Evolutionary conservation across 1,284 basidiomycete species (phyloP).

Genomic region (Microstroma glucosiphilum): DNA sequence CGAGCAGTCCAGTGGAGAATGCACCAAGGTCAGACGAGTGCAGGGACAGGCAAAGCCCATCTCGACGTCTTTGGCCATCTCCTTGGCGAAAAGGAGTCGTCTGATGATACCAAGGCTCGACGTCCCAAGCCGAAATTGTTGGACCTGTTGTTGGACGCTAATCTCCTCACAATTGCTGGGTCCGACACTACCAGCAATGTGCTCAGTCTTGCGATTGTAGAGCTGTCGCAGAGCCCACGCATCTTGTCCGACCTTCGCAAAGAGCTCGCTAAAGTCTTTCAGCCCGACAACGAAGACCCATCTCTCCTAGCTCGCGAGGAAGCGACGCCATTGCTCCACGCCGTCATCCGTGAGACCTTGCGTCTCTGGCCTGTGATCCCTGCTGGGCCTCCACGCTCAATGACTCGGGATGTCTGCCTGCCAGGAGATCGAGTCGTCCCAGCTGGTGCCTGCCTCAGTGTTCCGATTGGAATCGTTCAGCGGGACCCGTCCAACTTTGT

Average conservation of each 20-base stretch:
- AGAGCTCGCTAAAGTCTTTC: conserved; percentile 3
- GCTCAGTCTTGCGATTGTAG: conserved; percentile 18
- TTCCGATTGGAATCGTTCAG: conserved; percentile 9
- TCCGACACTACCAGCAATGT: conserved; percentile 24
- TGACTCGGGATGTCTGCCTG: conserved; percentile 6
- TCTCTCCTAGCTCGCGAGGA: conserved; percentile 7
- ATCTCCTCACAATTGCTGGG: conserved; percentile 24
- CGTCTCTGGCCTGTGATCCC: conserved; percentile 23
- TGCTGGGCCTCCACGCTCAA: conserved; percentile 19
- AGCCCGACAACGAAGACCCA: conserved; percentile 12
- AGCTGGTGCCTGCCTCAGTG: conserved; percentile 2
- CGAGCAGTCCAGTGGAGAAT: conserved; percentile 10
- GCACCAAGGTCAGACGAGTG: not conserved
- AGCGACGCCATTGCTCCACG: conserved; percentile 24
- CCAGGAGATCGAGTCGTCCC: conserved; percentile 17
- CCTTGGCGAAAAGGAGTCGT: conserved; percentile 9
- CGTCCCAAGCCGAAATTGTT: no score
- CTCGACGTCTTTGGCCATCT: conserved; percentile 10
- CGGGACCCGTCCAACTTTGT: conserved; percentile 9
- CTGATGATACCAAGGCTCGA: no score
- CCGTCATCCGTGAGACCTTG: conserved; percentile 24
- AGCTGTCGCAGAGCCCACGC: conserved; percentile 4
- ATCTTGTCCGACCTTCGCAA: conserved; percentile 3
- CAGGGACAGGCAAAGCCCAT: not conserved
- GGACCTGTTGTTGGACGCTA: not conserved